phyloP scores from a whole-genome alignment of 2,329 filamentous ascomycete genomes.

The Leptographium wingfieldii region DNA sequence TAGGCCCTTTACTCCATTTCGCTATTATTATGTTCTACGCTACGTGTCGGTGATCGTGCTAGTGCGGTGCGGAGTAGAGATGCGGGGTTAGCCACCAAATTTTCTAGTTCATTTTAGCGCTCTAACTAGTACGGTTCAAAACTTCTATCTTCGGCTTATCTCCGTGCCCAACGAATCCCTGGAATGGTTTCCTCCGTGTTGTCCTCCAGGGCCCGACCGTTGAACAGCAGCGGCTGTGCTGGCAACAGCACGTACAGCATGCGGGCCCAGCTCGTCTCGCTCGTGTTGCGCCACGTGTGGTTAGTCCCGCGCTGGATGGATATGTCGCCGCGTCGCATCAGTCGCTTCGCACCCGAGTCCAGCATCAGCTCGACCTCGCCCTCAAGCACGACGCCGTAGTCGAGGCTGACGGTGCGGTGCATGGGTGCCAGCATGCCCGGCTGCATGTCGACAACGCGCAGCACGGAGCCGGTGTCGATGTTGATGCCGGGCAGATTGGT shows the following conservation, averaged over 20 bases:
- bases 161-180: too few species aligned
- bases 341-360: slow-evolving; percentile 27
- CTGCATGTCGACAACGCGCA: slow-evolving; percentile 12
- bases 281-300: slow-evolving; percentile 30
- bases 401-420: slow-evolving; percentile 13
- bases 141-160: background rate
- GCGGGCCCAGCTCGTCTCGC: slow-evolving; percentile 30
- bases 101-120: background rate
- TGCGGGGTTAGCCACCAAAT: background rate
- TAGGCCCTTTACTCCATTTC: too few species aligned
- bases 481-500: slow-evolving; percentile 8
- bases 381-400: slow-evolving; percentile 29
- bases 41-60: background rate
- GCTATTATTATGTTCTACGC: background rate
- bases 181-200: slow-evolving; percentile 13
- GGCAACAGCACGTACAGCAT: slow-evolving; percentile 28
- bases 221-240: slow-evolving; percentile 6
- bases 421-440: slow-evolving; percentile 8
- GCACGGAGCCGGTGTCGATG: slow-evolving; percentile 9
- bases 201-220: slow-evolving; percentile 20
- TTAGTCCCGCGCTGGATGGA: slow-evolving; percentile 32
- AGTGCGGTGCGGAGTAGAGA: background rate
- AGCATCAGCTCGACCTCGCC: slow-evolving; percentile 30
- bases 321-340: slow-evolving; percentile 30
- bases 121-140: background rate